Evolutionary conservation across 2,329 filamentous ascomycete species (phyloP), one percentile per base, ranked within the genome.

Genomic region (Chaetomium sp.): DNA sequence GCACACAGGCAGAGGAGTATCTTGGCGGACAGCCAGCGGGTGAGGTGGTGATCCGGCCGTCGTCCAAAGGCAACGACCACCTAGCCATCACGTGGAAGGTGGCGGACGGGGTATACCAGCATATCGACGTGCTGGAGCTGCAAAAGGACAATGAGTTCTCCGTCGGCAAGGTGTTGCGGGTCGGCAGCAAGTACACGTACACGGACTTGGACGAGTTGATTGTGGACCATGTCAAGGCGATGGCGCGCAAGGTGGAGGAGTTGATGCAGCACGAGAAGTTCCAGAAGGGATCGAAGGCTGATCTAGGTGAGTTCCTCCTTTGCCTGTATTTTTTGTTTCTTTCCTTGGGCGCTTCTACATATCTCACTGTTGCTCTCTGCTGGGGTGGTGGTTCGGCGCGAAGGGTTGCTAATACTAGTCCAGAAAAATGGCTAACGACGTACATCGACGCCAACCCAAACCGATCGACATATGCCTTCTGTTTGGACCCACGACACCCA

Each of bases 71-170:
- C 45, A 88, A 90, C 56, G 94, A 99, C 70, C 94, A 99, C 74
- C 78, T 99, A 54, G 91, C 92, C 6, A 85, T 99, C 47, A 99
- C 94, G 0, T 99, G 94, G 94, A 99, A 99, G 76, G 91, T 99
- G 11, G 87, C 90, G 1, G 91, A 97, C 69, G 87, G 88, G 57
- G 85, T 97, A n/a, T 99, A 91, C 70, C 91, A 99, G 72, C 94
- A 99, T 71, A 89, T 99, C 61, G 94, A 99, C 71, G 92, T 99
- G 37, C 80, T 99, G 41, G 94, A 99, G 73, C 79, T 99, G 67
- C 89, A 95, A 71, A 99, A 99, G 73, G 90, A 96, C 60, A 97
- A 91, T 60, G 92, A 97, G 69, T 97, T 96, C 70, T 91, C 91
- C 0, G 87, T 97, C 3, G 94, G 94, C 60, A 87, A 86, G 64